These are phyloP conservation scores for Aspergillus sp. DNA, from an alignment of 2,329 filamentous ascomycete species.

Conservation along the genomic window DNA sequence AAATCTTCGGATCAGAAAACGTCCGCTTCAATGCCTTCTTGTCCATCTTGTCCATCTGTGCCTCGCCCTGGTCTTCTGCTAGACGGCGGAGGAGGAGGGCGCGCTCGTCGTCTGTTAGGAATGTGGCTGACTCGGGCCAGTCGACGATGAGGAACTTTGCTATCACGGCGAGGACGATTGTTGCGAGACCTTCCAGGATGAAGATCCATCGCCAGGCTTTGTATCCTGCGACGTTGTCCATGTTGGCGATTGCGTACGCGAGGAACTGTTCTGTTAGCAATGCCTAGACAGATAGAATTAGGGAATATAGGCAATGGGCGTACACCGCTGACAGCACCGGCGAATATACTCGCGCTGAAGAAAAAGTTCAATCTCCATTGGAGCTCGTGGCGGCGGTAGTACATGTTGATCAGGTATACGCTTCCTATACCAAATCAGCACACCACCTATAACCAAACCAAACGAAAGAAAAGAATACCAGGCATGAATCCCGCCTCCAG, in stretches of 20 bases:
- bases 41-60: slow-evolving; percentile 8
- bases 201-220: slow-evolving; percentile 19
- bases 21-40: slow-evolving; percentile 9
- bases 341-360: slow-evolving; percentile 18
- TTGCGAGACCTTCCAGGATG: slow-evolving; percentile 16
- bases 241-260: slow-evolving; percentile 10
- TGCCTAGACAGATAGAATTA: neutral
- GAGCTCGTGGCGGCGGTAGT: slow-evolving; percentile 18
- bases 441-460: neutral
- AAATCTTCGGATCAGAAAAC: slow-evolving; percentile 18
- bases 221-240: slow-evolving; percentile 14
- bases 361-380: slow-evolving; percentile 15
- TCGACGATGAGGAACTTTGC: slow-evolving; percentile 16
- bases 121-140: slow-evolving; percentile 17
- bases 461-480: slow-evolving; percentile 1
- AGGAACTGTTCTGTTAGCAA: slow-evolving; percentile 1
- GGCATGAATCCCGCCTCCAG: slow-evolving; percentile 19
- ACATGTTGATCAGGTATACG: slow-evolving; percentile 17
- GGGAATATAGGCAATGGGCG: neutral
- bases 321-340: slow-evolving; percentile 17
- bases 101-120: slow-evolving; percentile 14
- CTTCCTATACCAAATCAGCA: slow-evolving; percentile 4
- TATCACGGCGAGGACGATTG: slow-evolving; percentile 13
- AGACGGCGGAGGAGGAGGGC: slow-evolving; percentile 14
- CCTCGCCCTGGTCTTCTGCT: slow-evolving; percentile 13